Percentiles rank a stretch among this genome's conserved stretches.
phyloP scores from a whole-genome alignment of 306 rosid genomes.

The Fragaria iinumae region DNA sequence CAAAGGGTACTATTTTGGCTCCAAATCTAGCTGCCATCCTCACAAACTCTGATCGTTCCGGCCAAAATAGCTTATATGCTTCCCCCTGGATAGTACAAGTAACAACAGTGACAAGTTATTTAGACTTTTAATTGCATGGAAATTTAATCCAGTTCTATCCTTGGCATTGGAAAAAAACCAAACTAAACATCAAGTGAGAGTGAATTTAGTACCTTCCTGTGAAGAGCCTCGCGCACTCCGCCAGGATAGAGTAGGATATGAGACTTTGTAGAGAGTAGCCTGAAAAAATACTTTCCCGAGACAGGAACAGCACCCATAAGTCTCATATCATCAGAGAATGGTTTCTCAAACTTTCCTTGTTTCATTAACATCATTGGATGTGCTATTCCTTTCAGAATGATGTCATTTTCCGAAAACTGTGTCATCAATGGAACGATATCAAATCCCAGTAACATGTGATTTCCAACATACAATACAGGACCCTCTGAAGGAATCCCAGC shows the following conservation, averaged over 20 bases:
- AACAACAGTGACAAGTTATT: background rate
- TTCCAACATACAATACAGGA: constrained; percentile 83
- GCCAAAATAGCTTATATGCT: constrained; percentile 85
- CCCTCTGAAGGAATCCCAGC: constrained; percentile 86
- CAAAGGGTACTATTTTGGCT: constrained; percentile 90
- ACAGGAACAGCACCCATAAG: constrained; percentile 87
- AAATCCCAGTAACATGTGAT: constrained; percentile 82
- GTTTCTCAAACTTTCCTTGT: constrained; percentile 23
- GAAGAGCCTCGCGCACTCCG: constrained; percentile 93
- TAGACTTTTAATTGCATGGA: constrained; percentile 37
- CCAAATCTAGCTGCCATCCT: constrained; percentile 94
- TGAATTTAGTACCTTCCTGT: constrained; percentile 61
- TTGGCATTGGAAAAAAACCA: background rate
- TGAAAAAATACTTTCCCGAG: constrained; percentile 50
- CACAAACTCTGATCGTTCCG: constrained; percentile 86
- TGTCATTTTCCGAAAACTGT: constrained; percentile 40
- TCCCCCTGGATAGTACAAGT: constrained; percentile 57
- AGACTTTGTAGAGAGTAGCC: constrained; percentile 74
- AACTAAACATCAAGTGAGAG: background rate
- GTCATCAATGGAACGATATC: constrained; percentile 51
- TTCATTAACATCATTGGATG: constrained; percentile 65
- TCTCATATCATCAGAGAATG: constrained; percentile 46
- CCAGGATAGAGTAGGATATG: constrained; percentile 82
- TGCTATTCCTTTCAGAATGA: constrained; percentile 71
- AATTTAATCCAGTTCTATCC: background rate